phyloP scores from a whole-genome alignment of 2,329 filamentous ascomycete species.

The Shiraia sp. region DNA sequence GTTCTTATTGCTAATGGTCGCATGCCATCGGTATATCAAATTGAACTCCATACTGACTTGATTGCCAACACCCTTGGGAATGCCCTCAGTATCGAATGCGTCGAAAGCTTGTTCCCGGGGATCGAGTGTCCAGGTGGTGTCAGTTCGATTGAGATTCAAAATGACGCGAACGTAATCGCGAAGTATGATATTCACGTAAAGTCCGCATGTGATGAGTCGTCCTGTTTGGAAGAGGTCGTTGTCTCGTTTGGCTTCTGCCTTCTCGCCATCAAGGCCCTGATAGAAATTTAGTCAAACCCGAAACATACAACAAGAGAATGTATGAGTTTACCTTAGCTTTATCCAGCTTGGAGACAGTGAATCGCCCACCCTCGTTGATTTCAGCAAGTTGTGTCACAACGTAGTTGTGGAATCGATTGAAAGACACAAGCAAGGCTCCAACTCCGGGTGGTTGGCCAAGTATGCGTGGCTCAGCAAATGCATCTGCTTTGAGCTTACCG shows the following conservation, averaged over 20 bases:
- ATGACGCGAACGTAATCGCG: conserved; percentile 79
- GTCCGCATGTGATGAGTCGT: conserved; percentile 50
- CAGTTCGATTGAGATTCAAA: conserved; percentile 67
- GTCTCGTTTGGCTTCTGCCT: conserved; percentile 44
- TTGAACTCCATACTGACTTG: conserved; percentile 84
- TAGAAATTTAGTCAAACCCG: too few relatives aligned
- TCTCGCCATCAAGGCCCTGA: conserved; percentile 8
- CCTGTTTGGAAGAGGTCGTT: conserved; percentile 53
- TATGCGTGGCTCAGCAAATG: conserved; percentile 65
- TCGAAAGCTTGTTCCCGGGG: conserved; percentile 36
- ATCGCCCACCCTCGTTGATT: conserved; percentile 80
- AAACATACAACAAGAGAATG: too few relatives aligned
- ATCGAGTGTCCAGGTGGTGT: conserved; percentile 77
- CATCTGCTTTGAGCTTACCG: conserved; percentile 68
- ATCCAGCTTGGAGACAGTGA: conserved; percentile 62
- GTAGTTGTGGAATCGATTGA: conserved; percentile 77
- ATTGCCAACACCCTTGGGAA: conserved; percentile 73
- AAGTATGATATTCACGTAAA: conserved; percentile 65
- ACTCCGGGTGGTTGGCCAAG: conserved; percentile 68
- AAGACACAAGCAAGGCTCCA: conserved; percentile 61
- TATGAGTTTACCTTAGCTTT: conserved; percentile 6
- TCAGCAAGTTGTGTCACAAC: conserved; percentile 72
- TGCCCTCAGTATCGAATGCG: conserved; percentile 56
- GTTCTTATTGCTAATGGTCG: conserved; percentile 70
- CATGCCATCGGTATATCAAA: conserved; percentile 82